Base-by-base conservation (phyloP, 257 asterid genomes). In the Marsdenia floribunda region DNA sequence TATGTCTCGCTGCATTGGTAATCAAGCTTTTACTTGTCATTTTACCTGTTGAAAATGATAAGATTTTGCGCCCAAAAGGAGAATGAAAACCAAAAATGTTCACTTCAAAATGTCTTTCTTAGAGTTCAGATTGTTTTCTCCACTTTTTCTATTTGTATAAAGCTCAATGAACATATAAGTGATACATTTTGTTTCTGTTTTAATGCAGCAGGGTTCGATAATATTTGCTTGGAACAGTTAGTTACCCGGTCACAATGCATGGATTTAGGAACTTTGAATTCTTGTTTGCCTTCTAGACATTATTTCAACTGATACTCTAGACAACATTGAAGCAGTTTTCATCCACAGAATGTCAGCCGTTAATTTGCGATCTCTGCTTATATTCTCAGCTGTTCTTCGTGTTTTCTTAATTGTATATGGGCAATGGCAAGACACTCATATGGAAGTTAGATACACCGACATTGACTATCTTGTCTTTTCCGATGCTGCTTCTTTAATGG, bases 361-460 rank as follows among this genome's bases (percentile, higher is more conserved):
- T 37, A 81, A 82, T 76, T 88, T 84, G 71, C 78, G 65, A 40
- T 80, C 84, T 54, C 85, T 94, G 75, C 82, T 94, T 66, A 42
- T 88, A 16, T 72, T 88, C 61, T 94, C 98, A 44, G 96, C 96
- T 46, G 7, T 92, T 60, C 86, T 90, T 76, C 93, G 99, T 19
- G 77, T 85, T 49, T 58, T 88, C 68, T 76, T 90, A 72, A 86
- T 94, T 53, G 69, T 94, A 19, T 94, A 83, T 59, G 99, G 99
- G 15, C 96, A 92, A 84, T 92, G 98, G 98, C 99, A 94, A 84
- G 99, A 94, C 75, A 81, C 81, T 57, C 90, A 90, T 80, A 84
- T 94, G 97, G 97, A 90, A 81, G 99, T 94, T 76, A 85, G 97
- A 72, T 92, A 92, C 82, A 92, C 99, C 8, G 97, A 94, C 80